phyloP scores from a whole-genome alignment of 2,329 filamentous ascomycete species.

The Paracorniculantispora psalliotae region DNA sequence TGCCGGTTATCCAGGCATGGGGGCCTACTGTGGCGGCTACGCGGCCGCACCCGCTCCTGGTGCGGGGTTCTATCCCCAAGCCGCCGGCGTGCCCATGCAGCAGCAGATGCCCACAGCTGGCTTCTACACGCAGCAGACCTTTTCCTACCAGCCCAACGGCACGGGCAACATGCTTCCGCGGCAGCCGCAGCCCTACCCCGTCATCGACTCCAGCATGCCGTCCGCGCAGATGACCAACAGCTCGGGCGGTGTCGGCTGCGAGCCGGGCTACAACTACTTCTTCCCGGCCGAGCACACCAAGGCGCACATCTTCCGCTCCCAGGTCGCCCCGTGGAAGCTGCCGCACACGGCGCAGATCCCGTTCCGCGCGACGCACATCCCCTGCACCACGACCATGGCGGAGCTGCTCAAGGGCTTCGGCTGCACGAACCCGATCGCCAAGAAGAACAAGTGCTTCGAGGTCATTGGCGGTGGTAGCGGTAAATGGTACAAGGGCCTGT shows the following conservation, averaged over 20 bases:
- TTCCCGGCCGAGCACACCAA: constrained; percentile 55
- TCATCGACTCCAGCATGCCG: constrained; percentile 41
- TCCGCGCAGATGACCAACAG: constrained; percentile 53
- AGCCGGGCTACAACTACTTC: constrained; percentile 60
- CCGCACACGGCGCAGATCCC: constrained; percentile 36
- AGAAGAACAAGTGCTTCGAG: constrained; percentile 55
- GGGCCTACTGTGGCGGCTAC: constrained; percentile 23
- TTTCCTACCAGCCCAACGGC: constrained; percentile 35
- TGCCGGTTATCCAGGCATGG: constrained; percentile 18
- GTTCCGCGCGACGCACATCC: constrained; percentile 49
- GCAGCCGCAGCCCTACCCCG: constrained; percentile 37
- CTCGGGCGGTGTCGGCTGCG: constrained; percentile 52
- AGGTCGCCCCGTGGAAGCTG: constrained; percentile 49
- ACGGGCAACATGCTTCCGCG: constrained; percentile 32
- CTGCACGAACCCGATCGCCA: constrained; percentile 43
- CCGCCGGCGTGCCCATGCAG: neutral
- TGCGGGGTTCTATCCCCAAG: neutral
- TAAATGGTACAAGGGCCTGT: constrained; percentile 53
- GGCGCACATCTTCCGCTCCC: constrained; percentile 52
- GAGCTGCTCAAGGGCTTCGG: constrained; percentile 57
- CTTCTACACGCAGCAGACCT: constrained; percentile 23
- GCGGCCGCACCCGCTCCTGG: constrained; percentile 2
- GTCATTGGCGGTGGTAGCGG: constrained; percentile 51
- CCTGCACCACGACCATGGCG: constrained; percentile 46
- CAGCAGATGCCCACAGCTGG: constrained; percentile 20